Evolutionary conservation across 2,329 filamentous ascomycete species (phyloP), one percentile per base, ranked within the genome.

Genomic region (Colletotrichum cereale): DNA sequence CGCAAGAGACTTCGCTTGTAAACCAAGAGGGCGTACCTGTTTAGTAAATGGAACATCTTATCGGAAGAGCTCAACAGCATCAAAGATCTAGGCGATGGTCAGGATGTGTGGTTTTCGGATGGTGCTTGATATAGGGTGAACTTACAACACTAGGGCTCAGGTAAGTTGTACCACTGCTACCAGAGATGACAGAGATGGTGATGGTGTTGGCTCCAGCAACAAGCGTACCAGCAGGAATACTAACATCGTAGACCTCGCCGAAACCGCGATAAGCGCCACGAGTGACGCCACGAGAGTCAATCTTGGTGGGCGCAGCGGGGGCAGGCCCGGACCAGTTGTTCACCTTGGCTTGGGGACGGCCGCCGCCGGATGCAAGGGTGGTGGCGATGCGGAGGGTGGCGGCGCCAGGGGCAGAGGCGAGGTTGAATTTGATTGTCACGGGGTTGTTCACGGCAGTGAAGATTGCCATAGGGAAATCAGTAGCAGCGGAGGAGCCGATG

Each of bases 301-400:
- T 88, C 80, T 91, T 90, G 12, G 82, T 85, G 0, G 90, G 90
- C 0, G 89, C 87, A 2, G 83, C 77, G 0, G 88, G 88, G 0
- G 83, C 81, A 0, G 83, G 72, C 1, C 83, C 84, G 12, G 78
- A 82, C 79, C 85, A 91, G 47, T 81, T 82, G 75, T 92, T 91
- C 60, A 92, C 83, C n/a, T 79, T 84, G 14, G 85, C 86, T 50
- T 85, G 82, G 0, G 90, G 90, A 14, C 90, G 84, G 7, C 84
- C 88, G 29, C 90, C 87, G 0, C 87, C 86, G 73, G 91, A 92
- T 2, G 87, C 84, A 29, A 92, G 82, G 0, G 90, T 92, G 0
- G 90, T 92, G 6, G 89, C 90, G 70, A 92, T 87, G 53, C 90
- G 86, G 34, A 92, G 84, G 0, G 89, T 92, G 2, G 88, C 86